Base-by-base conservation (phyloP, 306 rosid species). In the Dalbergia cultrata region DNA sequence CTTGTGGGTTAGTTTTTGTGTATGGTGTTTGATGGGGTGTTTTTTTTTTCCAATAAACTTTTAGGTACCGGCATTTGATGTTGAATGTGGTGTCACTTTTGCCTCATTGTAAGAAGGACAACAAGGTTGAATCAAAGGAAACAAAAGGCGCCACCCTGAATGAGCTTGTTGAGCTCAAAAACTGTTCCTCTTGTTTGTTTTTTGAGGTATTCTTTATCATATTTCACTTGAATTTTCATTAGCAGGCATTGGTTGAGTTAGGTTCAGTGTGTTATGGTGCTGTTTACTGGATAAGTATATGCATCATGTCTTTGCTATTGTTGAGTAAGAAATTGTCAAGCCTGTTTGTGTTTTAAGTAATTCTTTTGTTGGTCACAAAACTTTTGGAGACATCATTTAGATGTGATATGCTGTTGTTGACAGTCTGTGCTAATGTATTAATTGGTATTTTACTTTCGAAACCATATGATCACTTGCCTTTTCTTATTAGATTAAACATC, bases 61-160 rank as follows among this genome's bases (percentile, higher is more conserved):
- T 11, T 65, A 93, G 99, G 89, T 91, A 93, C 83, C 97, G 99
- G 19, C 99, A 96, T 86, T 82, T 96, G 85, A 93, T 96, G 99
- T 86, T 93, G 93, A 96, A 96, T 75, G 13, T 96, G 83, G 98
- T 92, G 60, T 91, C 97, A 9, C 88, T 96, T 65, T 76, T 96
- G 84, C 99, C 99, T 17, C 99, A 96, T 52, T 88, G 91, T 80
- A 96, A 96, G 90, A 96, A 90, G 94, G 99, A 96, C 74, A 96
- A 82, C 87, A 96, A 96, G 89, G 93, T 96, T 26, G 99, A 96
- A 83, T 89, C 98, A 2, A 93, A 86, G 86, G 89, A 90, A 59
- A 93, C 90, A 47, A 95, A 96, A 60, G 97, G 98, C 7, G 90
- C 97, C 14, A 90, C 98, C 3, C 74, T 96, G 63, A 96, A 96